A percentile compares a stretch with the other conserved stretches of the same genome.
phyloP scores from a whole-genome alignment of 768 basidiomycete genomes.

The Phylloporus arenicola region DNA sequence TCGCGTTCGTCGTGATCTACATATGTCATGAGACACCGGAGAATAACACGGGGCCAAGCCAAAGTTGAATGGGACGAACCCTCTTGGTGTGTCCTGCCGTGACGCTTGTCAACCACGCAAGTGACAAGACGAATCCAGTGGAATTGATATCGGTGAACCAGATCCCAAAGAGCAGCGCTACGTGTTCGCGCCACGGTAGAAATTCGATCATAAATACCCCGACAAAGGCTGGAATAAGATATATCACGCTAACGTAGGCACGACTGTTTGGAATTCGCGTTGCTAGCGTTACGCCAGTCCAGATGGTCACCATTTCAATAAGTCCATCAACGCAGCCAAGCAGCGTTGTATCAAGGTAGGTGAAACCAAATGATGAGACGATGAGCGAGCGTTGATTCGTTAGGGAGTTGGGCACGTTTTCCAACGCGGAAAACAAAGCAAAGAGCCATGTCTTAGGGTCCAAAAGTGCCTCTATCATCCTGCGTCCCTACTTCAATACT shows the following conservation, averaged over 20 bases:
- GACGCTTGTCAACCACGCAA: slow-evolving; percentile 61
- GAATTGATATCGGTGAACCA: slow-evolving; percentile 40
- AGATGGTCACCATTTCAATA: slow-evolving; percentile 67
- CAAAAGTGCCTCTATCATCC: slow-evolving; percentile 60
- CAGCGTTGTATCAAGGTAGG: slow-evolving; percentile 58
- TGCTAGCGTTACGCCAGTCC: slow-evolving; percentile 54
- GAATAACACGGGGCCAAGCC: neutral
- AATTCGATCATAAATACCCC: slow-evolving; percentile 59
- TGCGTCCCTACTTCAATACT: slow-evolving; percentile 18
- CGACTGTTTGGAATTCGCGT: slow-evolving; percentile 52
- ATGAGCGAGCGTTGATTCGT: slow-evolving; percentile 65
- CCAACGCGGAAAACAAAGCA: slow-evolving; percentile 56
- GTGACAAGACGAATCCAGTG: slow-evolving; percentile 54
- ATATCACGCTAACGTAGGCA: slow-evolving; percentile 59
- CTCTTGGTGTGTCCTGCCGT: slow-evolving; percentile 72
- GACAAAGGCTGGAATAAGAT: slow-evolving; percentile 59
- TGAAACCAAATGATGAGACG: slow-evolving; percentile 62
- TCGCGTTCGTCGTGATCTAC: slow-evolving; percentile 47
- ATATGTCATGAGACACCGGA: neutral
- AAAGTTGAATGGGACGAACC: slow-evolving; percentile 38
- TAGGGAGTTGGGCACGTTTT: slow-evolving; percentile 61
- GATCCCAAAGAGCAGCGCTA: slow-evolving; percentile 54
- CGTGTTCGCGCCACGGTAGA: slow-evolving; percentile 58
- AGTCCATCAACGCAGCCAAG: slow-evolving; percentile 62
- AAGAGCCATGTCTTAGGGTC: slow-evolving; percentile 79